phyloP scores from a whole-genome alignment of 1,284 basidiomycete species.

The Heterobasidion parviporum region DNA sequence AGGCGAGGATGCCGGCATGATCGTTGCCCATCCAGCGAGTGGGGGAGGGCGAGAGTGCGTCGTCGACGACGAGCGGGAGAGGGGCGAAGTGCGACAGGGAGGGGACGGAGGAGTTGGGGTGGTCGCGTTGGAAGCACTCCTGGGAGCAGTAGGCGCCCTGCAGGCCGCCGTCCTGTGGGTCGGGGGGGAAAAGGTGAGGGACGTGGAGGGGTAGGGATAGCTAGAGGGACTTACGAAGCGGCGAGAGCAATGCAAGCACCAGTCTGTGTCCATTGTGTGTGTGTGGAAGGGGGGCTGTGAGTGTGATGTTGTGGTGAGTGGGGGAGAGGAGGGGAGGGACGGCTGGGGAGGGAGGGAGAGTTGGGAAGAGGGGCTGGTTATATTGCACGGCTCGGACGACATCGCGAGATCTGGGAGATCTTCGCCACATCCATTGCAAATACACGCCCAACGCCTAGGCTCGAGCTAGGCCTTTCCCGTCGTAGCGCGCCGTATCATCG shows the following conservation, averaged over 20 bases:
- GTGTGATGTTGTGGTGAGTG: not conserved
- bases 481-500: not conserved
- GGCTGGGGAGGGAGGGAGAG: constrained; percentile 9
- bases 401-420: not conserved
- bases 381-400: too few species aligned
- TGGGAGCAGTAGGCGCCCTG: constrained; percentile 41
- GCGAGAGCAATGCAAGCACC: constrained; percentile 56
- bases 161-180: not conserved
- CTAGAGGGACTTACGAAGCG: constrained; percentile 35
- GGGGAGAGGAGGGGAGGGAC: constrained; percentile 4
- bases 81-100: constrained; percentile 5
- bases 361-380: not conserved
- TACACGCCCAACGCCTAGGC: too few species aligned
- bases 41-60: constrained; percentile 10
- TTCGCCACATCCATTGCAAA: not conserved
- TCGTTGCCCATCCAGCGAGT: constrained; percentile 22
- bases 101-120: constrained; percentile 14
- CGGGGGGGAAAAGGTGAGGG: constrained; percentile 8
- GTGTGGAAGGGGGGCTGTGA: constrained; percentile 3
- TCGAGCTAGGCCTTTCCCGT: not conserved
- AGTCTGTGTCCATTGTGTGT: constrained; percentile 50
- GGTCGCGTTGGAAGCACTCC: constrained; percentile 28
- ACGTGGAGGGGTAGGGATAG: constrained; percentile 1
- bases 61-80: constrained; percentile 12
- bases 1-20: constrained; percentile 24